phyloP scores from a whole-genome alignment of 495 filamentous ascomycete species.

The Xylaria curta region DNA sequence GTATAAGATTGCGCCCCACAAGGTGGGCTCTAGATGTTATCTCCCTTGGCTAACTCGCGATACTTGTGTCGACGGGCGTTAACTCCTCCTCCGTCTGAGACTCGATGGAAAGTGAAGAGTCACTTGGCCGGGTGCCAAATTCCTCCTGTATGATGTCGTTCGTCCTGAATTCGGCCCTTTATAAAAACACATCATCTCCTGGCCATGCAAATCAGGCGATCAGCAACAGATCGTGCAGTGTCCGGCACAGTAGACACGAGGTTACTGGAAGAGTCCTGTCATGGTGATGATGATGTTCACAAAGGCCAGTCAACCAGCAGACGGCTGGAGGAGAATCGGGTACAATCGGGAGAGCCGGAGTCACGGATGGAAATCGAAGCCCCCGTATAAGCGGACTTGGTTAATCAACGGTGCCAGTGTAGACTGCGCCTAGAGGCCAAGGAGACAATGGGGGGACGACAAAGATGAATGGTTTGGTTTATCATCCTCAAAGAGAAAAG shows the following conservation, averaged over 20 bases:
- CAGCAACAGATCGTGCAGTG: neutral
- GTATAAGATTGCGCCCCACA: slow-evolving; percentile 12
- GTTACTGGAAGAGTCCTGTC: neutral
- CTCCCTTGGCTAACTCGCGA: neutral
- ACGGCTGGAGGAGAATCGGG: slow-evolving; percentile 13
- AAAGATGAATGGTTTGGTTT: neutral
- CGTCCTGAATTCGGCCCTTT: slow-evolving; percentile 10
- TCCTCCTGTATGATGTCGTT: slow-evolving; percentile 14
- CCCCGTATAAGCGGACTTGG: slow-evolving; percentile 7
- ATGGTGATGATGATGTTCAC: neutral
- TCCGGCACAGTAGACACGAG: neutral
- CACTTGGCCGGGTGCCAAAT: neutral
- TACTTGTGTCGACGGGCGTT: neutral
- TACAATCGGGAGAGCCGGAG: slow-evolving; percentile 3
- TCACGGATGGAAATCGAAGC: neutral
- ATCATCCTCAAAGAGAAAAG: neutral
- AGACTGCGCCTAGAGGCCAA: neutral
- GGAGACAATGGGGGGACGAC: neutral
- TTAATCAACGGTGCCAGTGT: neutral
- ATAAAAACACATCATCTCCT: slow-evolving; percentile 21
- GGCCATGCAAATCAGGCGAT: slow-evolving; percentile 14
- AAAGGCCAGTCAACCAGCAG: neutral
- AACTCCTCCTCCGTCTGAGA: neutral
- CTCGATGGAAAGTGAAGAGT: neutral
- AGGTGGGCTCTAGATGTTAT: neutral